These are phyloP conservation scores for Lactuca saligna DNA, from an alignment of 129 eudicot species.

Conservation along the genomic window DNA sequence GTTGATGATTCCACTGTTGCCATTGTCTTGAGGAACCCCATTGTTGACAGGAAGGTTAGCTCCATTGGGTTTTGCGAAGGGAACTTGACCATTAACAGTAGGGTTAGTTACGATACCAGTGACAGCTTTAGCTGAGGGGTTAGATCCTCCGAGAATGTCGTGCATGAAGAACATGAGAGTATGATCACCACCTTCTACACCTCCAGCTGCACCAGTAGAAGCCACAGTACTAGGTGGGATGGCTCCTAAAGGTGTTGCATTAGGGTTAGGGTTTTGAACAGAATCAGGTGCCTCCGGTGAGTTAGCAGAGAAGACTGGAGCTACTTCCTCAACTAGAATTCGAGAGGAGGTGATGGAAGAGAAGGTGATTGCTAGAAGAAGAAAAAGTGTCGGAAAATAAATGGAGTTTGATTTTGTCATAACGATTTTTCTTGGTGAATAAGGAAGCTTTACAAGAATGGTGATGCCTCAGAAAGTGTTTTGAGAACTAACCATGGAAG, in stretches of 20 bases:
- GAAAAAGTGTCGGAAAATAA: conserved; percentile 28
- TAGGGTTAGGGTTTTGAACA: conserved; percentile 4
- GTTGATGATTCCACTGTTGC: conserved; percentile 47
- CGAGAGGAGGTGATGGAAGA: conserved; percentile 48
- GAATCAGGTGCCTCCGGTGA: neutral
- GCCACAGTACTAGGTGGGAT: conserved; percentile 13
- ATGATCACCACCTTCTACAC: conserved; percentile 31
- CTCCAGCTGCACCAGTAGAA: conserved; percentile 6
- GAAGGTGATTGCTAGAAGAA: conserved; percentile 37
- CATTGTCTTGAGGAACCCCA: conserved; percentile 46
- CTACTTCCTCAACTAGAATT: conserved; percentile 38
- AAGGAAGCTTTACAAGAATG: neutral
- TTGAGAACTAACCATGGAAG: neutral
- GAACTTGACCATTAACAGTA: conserved; percentile 64
- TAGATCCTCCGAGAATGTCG: conserved; percentile 70
- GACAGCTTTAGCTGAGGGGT: conserved; percentile 70
- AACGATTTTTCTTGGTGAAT: neutral
- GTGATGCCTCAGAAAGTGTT: neutral
- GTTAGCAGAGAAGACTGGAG: neutral
- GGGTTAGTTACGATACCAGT: conserved; percentile 74
- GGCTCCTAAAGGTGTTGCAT: conserved; percentile 15
- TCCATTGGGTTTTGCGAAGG: conserved; percentile 78
- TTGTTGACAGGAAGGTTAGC: conserved; percentile 53
- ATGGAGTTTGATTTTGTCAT: conserved; percentile 28
- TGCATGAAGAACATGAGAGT: conserved; percentile 71